phyloP scores from a whole-genome alignment of 2,329 filamentous ascomycete species.

The Cryphonectria carpinicola region DNA sequence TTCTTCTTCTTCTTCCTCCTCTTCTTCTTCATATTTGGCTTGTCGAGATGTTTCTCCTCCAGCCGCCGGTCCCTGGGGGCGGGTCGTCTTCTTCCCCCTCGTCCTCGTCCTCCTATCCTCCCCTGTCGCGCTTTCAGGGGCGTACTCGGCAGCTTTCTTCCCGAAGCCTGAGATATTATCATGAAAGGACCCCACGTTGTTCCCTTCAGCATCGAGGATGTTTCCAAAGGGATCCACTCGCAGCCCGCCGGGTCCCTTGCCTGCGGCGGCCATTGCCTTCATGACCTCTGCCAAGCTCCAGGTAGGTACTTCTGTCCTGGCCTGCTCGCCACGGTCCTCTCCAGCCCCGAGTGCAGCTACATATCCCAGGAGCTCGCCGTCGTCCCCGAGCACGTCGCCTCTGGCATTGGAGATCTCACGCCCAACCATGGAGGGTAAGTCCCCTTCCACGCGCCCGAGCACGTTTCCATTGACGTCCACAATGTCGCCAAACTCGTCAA shows the following conservation, averaged over 20 bases:
- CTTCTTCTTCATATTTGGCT: conserved; percentile 30
- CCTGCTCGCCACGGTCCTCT: conserved; percentile 30
- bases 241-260: conserved; percentile 40
- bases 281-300: conserved; percentile 40
- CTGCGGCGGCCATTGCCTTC: conserved; percentile 30
- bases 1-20: conserved; percentile 32
- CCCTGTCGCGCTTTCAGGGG: conserved; percentile 30
- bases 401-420: conserved; percentile 47
- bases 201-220: conserved; percentile 49
- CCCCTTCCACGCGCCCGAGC: conserved; percentile 56
- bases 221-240: conserved; percentile 51
- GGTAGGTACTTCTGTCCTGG: conserved; percentile 33
- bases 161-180: conserved; percentile 42
- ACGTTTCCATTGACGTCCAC: conserved; percentile 54
- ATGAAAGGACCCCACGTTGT: conserved; percentile 53
- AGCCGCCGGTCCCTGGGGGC: conserved; percentile 24
- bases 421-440: conserved; percentile 59
- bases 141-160: conserved; percentile 36
- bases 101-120: conserved; percentile 22
- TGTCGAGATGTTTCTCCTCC: conserved; percentile 26
- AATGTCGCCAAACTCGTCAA: conserved; percentile 60
- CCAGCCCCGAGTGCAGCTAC: conserved; percentile 46
- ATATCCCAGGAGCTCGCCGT: conserved; percentile 49
- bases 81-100: conserved; percentile 29
- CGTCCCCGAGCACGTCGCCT: conserved; percentile 52